A percentile compares a stretch with the other conserved stretches of the same genome.
Conservation (phyloP, 1,284 basidiomycete species). For the Anthracocystis setariae region DNA sequence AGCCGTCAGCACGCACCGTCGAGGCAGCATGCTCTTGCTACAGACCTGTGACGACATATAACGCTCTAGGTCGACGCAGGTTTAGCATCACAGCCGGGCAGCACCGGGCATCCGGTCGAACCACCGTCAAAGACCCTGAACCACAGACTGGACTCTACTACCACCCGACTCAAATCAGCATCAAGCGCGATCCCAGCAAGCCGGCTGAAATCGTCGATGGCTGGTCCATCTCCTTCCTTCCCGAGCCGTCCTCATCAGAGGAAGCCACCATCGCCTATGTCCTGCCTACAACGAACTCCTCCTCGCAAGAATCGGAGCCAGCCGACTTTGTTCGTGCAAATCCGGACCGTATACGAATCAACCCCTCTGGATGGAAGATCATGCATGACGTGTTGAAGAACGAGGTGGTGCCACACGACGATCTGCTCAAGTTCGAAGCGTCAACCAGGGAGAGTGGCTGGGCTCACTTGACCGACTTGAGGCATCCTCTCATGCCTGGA, state of each 20-base stretch:
- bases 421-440: conserved; percentile 58
- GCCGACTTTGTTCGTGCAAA: conserved; percentile 42
- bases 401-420: conserved; percentile 55
- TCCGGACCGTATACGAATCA: conserved; percentile 53
- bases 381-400: conserved; percentile 59
- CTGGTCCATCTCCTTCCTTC: conserved; percentile 53
- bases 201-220: conserved; percentile 16
- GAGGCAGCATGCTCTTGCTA: neutral
- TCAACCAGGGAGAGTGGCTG: conserved; percentile 57
- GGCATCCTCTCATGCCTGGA: conserved; percentile 62
- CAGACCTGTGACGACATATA: neutral
- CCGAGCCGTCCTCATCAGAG: conserved; percentile 18
- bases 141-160: conserved; percentile 54
- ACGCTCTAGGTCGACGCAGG: neutral
- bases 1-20: neutral
- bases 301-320: conserved; percentile 26
- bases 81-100: conserved; percentile 1
- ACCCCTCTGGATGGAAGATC: conserved; percentile 52
- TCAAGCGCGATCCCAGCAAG: conserved; percentile 16
- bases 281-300: conserved; percentile 22
- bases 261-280: conserved; percentile 43
- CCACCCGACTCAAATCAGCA: conserved; percentile 45
- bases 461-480: conserved; percentile 60
- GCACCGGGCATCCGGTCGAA: conserved; percentile 16
- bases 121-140: conserved; percentile 41